Base-by-base conservation (phyloP, 108 stramenopile genomes). In the Nannochloropsis gaditana region DNA sequence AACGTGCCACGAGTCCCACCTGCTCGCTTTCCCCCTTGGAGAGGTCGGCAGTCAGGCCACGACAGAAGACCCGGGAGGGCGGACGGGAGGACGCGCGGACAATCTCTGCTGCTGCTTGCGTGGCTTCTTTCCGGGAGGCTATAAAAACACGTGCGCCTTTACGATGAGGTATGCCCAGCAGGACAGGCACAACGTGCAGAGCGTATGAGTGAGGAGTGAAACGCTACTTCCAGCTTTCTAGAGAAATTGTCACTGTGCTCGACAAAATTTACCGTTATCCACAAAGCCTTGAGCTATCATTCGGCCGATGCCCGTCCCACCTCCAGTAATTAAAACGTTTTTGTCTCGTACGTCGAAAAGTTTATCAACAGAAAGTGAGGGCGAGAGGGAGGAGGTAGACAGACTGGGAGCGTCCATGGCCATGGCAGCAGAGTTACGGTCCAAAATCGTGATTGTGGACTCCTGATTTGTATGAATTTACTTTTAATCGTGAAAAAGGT, bases 121-220 rank as follows among this genome's bases (percentile, higher is more conserved):
- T 73, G 59, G 59, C 59, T 73, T 73, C 59, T 73, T n/a, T 73
- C n/a, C 59, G 59, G n/a, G 59, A 73, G 59, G 59, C 59, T 15
- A 73, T 73, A 73, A 73, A 73, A n/a, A 73, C 59, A 4, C 59
- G 3, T 15, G 59, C 59, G n/a, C 59, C 59, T 73, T 73, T 73
- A n/a, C 59, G 31, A 31, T 31, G 31, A 31, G 31, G 31, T 31
- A 31, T 31, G 31, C 31, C 31, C 31, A 31, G 31, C 31, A 31
- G 31, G 31, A 31, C 31, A 31, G 31, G 31, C 31, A 31, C 31
- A 31, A 31, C 31, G 31, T 31, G 31, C 31, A 31, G 31, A 31
- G 31, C 31, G 31, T 31, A 31, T 31, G 31, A 31, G 31, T 31
- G 31, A 31, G 0, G 31, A 31, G 31, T 31, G 31, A 31, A 31